A percentile compares a stretch with the other conserved stretches of the same genome.
Evolutionary conservation across 2,329 filamentous ascomycete species (phyloP).

Genomic region (Coniochaeta sp.): DNA sequence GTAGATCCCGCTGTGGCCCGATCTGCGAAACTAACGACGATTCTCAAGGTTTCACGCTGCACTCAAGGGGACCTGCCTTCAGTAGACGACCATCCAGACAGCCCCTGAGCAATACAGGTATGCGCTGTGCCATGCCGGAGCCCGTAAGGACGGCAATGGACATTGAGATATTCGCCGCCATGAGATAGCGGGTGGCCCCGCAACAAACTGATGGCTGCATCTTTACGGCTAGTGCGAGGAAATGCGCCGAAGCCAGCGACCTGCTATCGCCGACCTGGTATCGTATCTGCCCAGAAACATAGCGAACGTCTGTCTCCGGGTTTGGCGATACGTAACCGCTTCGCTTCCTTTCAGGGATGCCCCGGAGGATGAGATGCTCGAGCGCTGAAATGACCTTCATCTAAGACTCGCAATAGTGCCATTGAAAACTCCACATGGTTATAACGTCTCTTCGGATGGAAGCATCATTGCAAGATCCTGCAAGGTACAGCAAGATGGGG

Average conservation of each 20-base stretch:
- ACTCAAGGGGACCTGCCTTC: neutral
- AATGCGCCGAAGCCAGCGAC: too few relatives aligned
- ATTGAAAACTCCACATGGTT: neutral
- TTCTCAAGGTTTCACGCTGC: neutral
- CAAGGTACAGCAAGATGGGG: neutral
- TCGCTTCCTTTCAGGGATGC: neutral
- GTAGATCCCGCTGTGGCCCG: neutral
- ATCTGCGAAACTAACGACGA: neutral
- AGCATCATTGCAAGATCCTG: neutral
- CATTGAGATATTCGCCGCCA: neutral
- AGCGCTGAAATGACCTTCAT: neutral
- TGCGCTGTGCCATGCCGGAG: neutral
- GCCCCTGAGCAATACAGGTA: too few relatives aligned
- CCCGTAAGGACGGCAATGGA: neutral
- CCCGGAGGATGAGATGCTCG: neutral
- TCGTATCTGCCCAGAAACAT: too few relatives aligned
- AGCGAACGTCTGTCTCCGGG: too few relatives aligned
- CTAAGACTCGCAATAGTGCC: neutral
- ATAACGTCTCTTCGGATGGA: neutral
- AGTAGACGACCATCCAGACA: neutral
- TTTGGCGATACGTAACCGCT: neutral
- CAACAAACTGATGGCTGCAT: too few relatives aligned
- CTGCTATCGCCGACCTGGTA: too few relatives aligned
- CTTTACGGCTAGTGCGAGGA: neutral
- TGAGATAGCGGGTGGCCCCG: neutral